Evolutionary conservation across 2,329 filamentous ascomycete species (phyloP).

Genomic region (Aspergillus sp.): DNA sequence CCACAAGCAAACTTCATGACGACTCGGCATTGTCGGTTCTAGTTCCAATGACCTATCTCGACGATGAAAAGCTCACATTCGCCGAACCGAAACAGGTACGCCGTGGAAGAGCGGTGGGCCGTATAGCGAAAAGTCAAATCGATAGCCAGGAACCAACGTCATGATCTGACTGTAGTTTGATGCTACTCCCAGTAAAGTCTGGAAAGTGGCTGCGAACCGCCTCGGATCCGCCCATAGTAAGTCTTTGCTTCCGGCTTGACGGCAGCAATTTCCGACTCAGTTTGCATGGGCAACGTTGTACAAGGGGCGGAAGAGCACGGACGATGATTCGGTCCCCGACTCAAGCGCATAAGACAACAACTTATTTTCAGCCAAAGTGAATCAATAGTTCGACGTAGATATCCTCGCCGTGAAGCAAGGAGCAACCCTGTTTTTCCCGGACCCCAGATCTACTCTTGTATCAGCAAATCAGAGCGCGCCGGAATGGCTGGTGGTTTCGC

Average conservation of each 20-base stretch:
- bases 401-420: constrained; percentile 1
- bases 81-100: not conserved
- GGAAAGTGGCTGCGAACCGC: not conserved
- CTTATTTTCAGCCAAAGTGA: not conserved
- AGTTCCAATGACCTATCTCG: not conserved
- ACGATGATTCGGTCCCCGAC: not conserved
- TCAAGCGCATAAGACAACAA: not conserved
- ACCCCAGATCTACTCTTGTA: constrained; percentile 11
- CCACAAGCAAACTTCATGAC: constrained; percentile 6
- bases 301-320: constrained; percentile 1
- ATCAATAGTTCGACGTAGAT: not conserved
- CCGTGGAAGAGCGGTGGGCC: not conserved
- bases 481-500: constrained; percentile 6
- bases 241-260: constrained; percentile 11
- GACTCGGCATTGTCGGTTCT: not conserved
- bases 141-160: constrained; percentile 5
- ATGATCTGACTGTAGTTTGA: constrained; percentile 2
- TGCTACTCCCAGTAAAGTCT: not conserved
- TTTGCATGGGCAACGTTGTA: not conserved
- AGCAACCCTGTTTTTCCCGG: constrained; percentile 16
- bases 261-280: constrained; percentile 16
- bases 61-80: not conserved
- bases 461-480: constrained; percentile 10
- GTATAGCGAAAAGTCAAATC: not conserved
- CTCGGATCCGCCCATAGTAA: not conserved